Base-by-base conservation (phyloP, 768 basidiomycete genomes). In the Suillus plorans region DNA sequence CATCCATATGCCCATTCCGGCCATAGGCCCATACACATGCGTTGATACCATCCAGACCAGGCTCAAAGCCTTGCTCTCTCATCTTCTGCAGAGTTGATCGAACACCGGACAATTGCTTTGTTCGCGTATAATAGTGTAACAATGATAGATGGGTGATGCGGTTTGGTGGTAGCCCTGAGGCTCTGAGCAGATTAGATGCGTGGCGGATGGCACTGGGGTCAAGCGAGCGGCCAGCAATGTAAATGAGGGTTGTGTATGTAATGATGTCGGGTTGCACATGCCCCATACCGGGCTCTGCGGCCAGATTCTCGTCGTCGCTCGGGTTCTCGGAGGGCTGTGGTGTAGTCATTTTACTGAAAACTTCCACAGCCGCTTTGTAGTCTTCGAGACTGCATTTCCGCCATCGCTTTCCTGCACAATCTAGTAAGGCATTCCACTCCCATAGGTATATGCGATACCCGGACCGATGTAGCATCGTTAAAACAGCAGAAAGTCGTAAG, bases 361-460 rank as follows among this genome's bases (percentile, higher is more conserved):
- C 80, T 62, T 81, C 82, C 64, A 92, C 76, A 20, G 90, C 83
- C 36, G 80, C 78, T 63, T 83, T 80, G 76, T 89, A 89, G 66
- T 91, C 87, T 64, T 82, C 82, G 59, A 78, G 66, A 34, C 79
- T 76, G 49, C 86, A 84, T 72, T 82, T 86, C 63, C 90, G 82
- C 78, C 83, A 86, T 4, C 90, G 89, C 65, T 82, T 84, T 18
- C 87, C 91, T 0, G 88, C 86, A 70, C 80, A 82, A 68, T 89
- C 82, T 65, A 94, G 84, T 53, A 94, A 80, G 9, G 85, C 79
- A 71, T 93, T 94, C 90, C 92, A 94, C 72, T 92, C 85, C 81
- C 86, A 86, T n/a, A 78, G 69, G 67, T 84, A 79, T 39, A 92
- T 73, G 13, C 63, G 76, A 28, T 86, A 89, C 14, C 86, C 87